A percentile compares a stretch with the other conserved stretches of the same genome.
phyloP scores from a whole-genome alignment of 345 rosid species.

The Laguncularia racemosa region DNA sequence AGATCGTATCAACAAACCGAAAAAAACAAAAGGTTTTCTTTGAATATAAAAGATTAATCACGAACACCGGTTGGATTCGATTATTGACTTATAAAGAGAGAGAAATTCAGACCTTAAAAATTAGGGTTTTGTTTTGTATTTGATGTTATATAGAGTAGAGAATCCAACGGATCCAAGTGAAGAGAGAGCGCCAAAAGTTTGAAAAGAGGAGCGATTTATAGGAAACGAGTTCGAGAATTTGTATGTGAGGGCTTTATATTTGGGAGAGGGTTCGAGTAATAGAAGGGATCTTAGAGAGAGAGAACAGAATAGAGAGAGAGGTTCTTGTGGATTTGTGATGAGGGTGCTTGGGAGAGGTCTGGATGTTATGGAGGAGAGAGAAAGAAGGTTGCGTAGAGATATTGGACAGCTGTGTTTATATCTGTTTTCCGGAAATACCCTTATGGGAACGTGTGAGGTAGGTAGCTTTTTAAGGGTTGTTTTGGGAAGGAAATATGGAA shows the following conservation, averaged over 20 bases:
- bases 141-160: slow-evolving; percentile 2
- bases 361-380: slow-evolving; percentile 9
- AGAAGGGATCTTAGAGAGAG: background rate
- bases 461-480: background rate
- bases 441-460: background rate
- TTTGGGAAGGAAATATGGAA: background rate
- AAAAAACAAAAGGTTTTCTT: no score
- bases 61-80: no score
- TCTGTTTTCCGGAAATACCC: slow-evolving; percentile 9
- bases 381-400: slow-evolving; percentile 5
- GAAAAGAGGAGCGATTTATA: slow-evolving; percentile 16
- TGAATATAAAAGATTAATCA: no score
- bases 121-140: no score
- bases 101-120: background rate
- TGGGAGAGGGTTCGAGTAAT: background rate
- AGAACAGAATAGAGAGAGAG: background rate
- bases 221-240: slow-evolving; percentile 1
- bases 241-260: slow-evolving; percentile 15
- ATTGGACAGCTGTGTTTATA: background rate
- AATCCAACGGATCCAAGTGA: background rate
- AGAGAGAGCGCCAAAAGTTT: slow-evolving; percentile 16
- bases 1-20: no score
- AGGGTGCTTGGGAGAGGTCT: slow-evolving; percentile 2
- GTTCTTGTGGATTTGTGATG: background rate
- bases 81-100: background rate